Conservation (phyloP, 1,284 basidiomycete species). For the Microbotryomycetes sp. region DNA sequence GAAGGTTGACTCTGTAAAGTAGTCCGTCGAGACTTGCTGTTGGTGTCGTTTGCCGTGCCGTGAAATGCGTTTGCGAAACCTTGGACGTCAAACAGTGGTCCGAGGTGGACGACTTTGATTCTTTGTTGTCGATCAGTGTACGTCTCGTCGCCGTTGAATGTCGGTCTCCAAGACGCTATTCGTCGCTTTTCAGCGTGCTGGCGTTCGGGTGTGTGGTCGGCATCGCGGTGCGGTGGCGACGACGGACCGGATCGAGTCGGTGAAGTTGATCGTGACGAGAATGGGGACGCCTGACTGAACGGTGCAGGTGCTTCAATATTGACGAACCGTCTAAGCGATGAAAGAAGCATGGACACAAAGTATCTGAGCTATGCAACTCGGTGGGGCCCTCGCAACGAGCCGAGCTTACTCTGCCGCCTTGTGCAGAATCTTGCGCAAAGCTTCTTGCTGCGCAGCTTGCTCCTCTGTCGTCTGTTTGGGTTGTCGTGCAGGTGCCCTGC, state of each 20-base stretch:
- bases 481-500: neutral
- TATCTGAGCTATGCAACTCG: no score
- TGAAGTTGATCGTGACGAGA: neutral
- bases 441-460: neutral
- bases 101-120: neutral
- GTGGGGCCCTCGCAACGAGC: no score
- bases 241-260: neutral
- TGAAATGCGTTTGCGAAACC: neutral
- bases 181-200: neutral
- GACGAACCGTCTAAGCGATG: neutral
- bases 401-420: neutral
- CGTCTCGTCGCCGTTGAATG: neutral
- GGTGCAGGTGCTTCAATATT: neutral
- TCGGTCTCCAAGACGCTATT: neutral
- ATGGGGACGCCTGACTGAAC: neutral
- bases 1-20: neutral
- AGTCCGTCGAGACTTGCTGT: neutral
- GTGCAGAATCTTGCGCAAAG: neutral
- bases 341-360: no score
- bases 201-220: neutral
- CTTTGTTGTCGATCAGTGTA: neutral
- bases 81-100: neutral
- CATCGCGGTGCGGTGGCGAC: neutral
- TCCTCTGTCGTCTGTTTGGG: neutral
- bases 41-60: neutral